Percentiles rank a stretch among this genome's conserved stretches.
phyloP scores from a whole-genome alignment of 164 flowering plant genomes.

The Houttuynia cordata region DNA sequence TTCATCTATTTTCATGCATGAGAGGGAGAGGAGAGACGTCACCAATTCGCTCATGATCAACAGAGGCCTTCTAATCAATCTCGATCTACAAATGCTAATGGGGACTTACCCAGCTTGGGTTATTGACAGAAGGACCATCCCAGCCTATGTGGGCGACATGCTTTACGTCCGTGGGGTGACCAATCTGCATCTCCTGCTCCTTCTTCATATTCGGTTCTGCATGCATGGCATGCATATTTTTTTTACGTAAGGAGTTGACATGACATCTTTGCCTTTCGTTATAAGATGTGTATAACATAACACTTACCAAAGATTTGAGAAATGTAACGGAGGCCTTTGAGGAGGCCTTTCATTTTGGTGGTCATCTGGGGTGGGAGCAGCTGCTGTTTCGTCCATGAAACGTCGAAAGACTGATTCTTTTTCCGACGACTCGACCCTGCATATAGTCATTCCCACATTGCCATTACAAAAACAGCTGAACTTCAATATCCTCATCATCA shows the following conservation, averaged over 20 bases:
- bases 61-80: neutral
- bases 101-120: slow-evolving; percentile 60
- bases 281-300: no score
- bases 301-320: slow-evolving; percentile 76
- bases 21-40: no score
- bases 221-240: no score
- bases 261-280: no score
- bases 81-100: no score
- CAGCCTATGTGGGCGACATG: slow-evolving; percentile 90
- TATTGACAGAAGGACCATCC: slow-evolving; percentile 50
- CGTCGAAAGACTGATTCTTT: slow-evolving; percentile 4
- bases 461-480: no score
- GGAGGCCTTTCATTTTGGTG: slow-evolving; percentile 67
- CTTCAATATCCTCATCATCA: no score
- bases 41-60: no score
- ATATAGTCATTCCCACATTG: neutral
- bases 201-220: slow-evolving; percentile 23
- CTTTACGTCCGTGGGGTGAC: slow-evolving; percentile 76
- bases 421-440: neutral
- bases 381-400: slow-evolving; percentile 1
- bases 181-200: slow-evolving; percentile 68
- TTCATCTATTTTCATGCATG: slow-evolving; percentile 14
- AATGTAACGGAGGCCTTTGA: slow-evolving; percentile 72
- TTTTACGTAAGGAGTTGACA: neutral
- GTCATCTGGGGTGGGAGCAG: slow-evolving; percentile 7